Conservation (phyloP, 768 basidiomycete species). For the Cystobasidiopsis lactophilus region DNA sequence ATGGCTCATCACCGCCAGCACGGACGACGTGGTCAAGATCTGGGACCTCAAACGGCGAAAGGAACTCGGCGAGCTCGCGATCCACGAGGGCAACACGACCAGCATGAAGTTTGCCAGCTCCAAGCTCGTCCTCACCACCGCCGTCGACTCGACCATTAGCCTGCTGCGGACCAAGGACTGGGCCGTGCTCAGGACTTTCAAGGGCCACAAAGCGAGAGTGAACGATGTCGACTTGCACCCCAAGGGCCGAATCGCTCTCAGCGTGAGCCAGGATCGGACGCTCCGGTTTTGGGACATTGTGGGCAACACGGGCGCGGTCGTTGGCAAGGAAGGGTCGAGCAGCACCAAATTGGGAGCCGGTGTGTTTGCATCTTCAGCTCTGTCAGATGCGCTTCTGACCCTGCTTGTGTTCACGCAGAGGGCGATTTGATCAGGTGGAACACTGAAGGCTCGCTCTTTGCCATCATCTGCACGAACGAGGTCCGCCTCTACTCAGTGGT, state of each 20-base stretch:
- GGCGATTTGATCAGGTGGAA: slow-evolving; percentile 86
- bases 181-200: slow-evolving; percentile 63
- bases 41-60: slow-evolving; percentile 84
- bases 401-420: slow-evolving; percentile 31
- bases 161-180: slow-evolving; percentile 87
- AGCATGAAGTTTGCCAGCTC: slow-evolving; percentile 64
- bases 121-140: slow-evolving; percentile 73
- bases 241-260: slow-evolving; percentile 70
- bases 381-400: background rate
- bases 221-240: slow-evolving; percentile 82
- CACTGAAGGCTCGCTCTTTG: slow-evolving; percentile 48
- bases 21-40: slow-evolving; percentile 90
- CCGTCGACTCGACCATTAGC: slow-evolving; percentile 74
- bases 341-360: slow-evolving; percentile 78
- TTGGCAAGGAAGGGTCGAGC: slow-evolving; percentile 52
- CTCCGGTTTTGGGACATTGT: slow-evolving; percentile 98
- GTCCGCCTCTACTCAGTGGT: slow-evolving; percentile 72
- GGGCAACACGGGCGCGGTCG: slow-evolving; percentile 28
- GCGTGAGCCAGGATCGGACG: slow-evolving; percentile 71
- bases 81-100: slow-evolving; percentile 44
- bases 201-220: slow-evolving; percentile 82
- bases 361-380: slow-evolving; percentile 26
- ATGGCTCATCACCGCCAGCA: slow-evolving; percentile 84
- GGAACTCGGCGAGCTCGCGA: slow-evolving; percentile 84
- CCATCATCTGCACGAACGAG: slow-evolving; percentile 49